Conservation (phyloP, 1,139 yeast species). For the Maudiozyma humilis region DNA sequence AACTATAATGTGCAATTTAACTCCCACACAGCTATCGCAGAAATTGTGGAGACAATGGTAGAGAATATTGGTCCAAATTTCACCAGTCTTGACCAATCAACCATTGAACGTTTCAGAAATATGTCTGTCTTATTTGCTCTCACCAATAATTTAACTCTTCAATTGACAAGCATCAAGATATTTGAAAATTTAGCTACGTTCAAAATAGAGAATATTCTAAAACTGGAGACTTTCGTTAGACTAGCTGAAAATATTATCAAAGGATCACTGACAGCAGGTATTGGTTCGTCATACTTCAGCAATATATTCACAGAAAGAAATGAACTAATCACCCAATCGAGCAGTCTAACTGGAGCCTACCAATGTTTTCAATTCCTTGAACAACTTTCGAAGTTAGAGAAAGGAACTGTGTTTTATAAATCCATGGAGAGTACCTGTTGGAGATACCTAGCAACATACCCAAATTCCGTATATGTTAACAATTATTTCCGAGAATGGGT, state of each 20-base stretch:
- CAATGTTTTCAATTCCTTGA: slow-evolving; percentile 33
- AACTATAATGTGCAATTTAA: slow-evolving; percentile 41
- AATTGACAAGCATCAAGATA: slow-evolving; percentile 22
- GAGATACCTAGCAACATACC: slow-evolving; percentile 36
- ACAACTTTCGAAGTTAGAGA: slow-evolving; percentile 34
- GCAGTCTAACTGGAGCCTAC: slow-evolving; percentile 30
- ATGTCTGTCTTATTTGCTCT: slow-evolving; percentile 22
- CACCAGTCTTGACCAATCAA: slow-evolving; percentile 21
- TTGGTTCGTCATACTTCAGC: slow-evolving; percentile 16
- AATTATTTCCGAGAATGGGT: slow-evolving; percentile 31
- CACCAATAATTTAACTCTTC: slow-evolving; percentile 20
- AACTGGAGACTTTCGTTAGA: slow-evolving; percentile 20
- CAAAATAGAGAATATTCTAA: slow-evolving; percentile 26
- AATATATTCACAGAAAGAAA: slow-evolving; percentile 25
- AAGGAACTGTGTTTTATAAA: slow-evolving; percentile 25
- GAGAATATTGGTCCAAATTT: slow-evolving; percentile 47
- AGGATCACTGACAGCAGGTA: slow-evolving; percentile 17
- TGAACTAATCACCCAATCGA: slow-evolving; percentile 34
- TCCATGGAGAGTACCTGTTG: slow-evolving; percentile 36
- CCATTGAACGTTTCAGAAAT: slow-evolving; percentile 23
- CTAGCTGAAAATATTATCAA: slow-evolving; percentile 23
- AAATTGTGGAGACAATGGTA: slow-evolving; percentile 37
- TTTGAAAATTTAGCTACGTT: slow-evolving; percentile 25
- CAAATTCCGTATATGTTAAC: slow-evolving; percentile 24
- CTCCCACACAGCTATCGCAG: slow-evolving; percentile 35